phyloP scores from a whole-genome alignment of 129 eudicot genomes.

The Sambucus nigra region DNA sequence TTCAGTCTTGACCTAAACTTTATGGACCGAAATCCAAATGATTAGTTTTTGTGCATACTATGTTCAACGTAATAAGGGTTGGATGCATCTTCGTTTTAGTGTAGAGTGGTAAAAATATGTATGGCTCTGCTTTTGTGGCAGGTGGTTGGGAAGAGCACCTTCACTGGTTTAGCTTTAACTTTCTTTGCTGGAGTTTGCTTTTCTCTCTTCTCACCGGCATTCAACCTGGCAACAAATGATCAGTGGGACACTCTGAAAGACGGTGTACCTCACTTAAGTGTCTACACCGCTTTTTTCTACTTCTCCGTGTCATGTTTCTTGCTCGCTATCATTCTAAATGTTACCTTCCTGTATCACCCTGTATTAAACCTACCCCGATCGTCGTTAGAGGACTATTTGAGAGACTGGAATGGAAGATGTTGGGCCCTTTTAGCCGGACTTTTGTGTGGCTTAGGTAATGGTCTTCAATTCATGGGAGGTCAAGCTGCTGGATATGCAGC shows the following conservation, averaged over 20 bases:
- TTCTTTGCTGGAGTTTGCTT: conserved; percentile 25
- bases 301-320: conserved; percentile 43
- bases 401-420: conserved; percentile 45
- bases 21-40: no score
- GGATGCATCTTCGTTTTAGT: no score
- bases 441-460: conserved; percentile 40
- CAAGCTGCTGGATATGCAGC: conserved; percentile 64
- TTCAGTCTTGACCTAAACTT: no score
- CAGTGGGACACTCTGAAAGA: conserved; percentile 17
- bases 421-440: conserved; percentile 49
- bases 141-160: conserved; percentile 36
- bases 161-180: conserved; percentile 31
- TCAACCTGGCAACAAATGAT: conserved; percentile 34
- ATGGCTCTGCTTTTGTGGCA: conserved; percentile 11
- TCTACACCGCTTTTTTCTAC: conserved; percentile 32
- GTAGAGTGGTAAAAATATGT: background rate
- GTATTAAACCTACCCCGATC: conserved; percentile 28
- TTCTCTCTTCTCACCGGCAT: conserved; percentile 32
- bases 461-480: conserved; percentile 50
- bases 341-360: conserved; percentile 32
- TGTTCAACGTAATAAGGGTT: no score
- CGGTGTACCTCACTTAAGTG: conserved; percentile 24
- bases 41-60: no score
- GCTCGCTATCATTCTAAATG: conserved; percentile 28
- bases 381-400: conserved; percentile 20